Evolutionary conservation across 2,329 filamentous ascomycete genomes (phyloP), one percentile per base, ranked within the genome.

Genomic region (Beauveria medogensis): DNA sequence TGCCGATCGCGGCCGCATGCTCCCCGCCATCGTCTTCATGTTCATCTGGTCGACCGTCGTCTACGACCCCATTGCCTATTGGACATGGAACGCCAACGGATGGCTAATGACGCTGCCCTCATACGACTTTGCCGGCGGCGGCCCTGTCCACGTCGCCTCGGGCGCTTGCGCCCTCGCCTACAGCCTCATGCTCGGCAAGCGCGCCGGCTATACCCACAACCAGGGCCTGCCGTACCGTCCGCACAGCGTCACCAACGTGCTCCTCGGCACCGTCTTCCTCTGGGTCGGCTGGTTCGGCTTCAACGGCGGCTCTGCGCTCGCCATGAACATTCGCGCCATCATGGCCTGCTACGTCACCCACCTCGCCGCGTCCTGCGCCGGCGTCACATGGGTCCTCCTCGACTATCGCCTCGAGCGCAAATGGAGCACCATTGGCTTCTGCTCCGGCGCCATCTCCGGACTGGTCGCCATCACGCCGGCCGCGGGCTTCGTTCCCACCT

Each of bases 231-330:
- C 85, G 4, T 88, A 88, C 76, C 81, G 83, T 37, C 87, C 88
- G 9, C 88, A 91, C 74, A 91, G 89, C 69, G 86, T 89, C 50
- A 89, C 87, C 62, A 80, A 89, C 67, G 85, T 91, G 65, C 85
- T 90, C 53, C 79, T 91, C 52, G 88, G 89, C 24, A 90, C 89
- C 4, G 82, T 87, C 28, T 82, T 88, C 74, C 81, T 96, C 55
- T 97, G 92, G 92, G 90, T 96, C 51, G 92, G 92, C 62, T 97
- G 92, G 92, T 94, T 96, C 72, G 92, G 92, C 54, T 97, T 97
- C 84, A 97, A 96, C 74, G 92, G 90, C 59, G 92, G 92, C 64
- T 83, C 88, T 3, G 92, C 91, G 2, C 80, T 95, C 48, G 82
- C 84, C 62, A 89, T 91, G 65, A 96, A 94, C 77, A 78, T 96